Evolutionary conservation across 345 rosid genomes (phyloP), one percentile per base, ranked within the genome.

Genomic region (Moringa oleifera): DNA sequence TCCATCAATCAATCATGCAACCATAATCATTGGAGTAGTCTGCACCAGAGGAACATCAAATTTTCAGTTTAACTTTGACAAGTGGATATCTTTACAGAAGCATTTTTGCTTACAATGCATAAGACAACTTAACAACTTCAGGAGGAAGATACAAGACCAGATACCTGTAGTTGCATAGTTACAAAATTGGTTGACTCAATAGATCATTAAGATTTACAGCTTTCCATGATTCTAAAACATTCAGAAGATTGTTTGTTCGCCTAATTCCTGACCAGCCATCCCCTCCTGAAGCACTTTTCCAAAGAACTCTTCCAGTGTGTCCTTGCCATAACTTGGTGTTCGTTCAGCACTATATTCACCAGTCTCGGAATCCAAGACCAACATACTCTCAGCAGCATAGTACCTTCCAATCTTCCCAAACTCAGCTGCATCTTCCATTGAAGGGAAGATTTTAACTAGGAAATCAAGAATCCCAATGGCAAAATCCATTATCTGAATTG

Each of bases 321-420:
- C 96, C 58, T 73, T 81, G 25, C 98, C 98, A 37, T 93, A 93
- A 56, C 96, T 86, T 1, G 98, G 98, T 6, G 98, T 93, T 77
- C 77, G 76, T 70, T 90, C 97, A 7, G 86, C 87, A 57, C 83
- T 84, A 58, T 90, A 93, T 33, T 87, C 87, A 20, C 98, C 94
- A 0, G 91, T 90, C 69, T 83, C 91, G 0, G 88, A 85, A 77
- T 93, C 97, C 75, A 84, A 74, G 65, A 90, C 10, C 82, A 93
- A 63, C 96, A 90, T 90, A 72, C 98, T 93, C 79, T 93, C 98
- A 1, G 89, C 97, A 2, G 98, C 97, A 56, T 93, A 93, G 47
- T 90, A 93, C 80, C 96, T 84, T 50, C 96, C 97, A 1, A 93
- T 93, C 73, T 89, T 93, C 59, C 98, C 98, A 69, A 78, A 93